phyloP scores from a whole-genome alignment of 768 basidiomycete species.

The Boletus eberwhitei region DNA sequence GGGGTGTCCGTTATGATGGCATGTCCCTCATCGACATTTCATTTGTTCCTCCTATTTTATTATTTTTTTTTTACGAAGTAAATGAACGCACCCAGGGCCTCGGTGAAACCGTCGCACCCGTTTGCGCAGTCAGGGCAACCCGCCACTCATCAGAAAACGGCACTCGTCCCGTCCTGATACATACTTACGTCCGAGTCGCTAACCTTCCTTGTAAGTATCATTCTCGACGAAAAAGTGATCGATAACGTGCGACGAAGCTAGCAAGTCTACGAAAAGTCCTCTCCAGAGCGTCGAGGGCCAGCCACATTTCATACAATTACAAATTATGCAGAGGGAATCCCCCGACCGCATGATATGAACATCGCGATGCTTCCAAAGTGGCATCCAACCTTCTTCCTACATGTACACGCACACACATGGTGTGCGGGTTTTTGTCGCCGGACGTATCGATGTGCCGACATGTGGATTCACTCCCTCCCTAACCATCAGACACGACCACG shows the following conservation, averaged over 20 bases:
- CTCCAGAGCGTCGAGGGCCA: neutral
- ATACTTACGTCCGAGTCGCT: too few relatives aligned
- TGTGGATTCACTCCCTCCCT: too few relatives aligned
- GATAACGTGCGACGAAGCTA: neutral
- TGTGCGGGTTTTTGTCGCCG: neutral
- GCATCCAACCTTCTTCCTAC: neutral
- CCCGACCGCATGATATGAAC: neutral
- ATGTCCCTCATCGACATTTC: too few relatives aligned
- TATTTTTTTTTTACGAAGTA: too few relatives aligned
- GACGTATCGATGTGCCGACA: neutral
- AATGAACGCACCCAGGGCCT: too few relatives aligned
- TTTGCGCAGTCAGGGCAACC: too few relatives aligned
- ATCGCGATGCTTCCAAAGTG: neutral
- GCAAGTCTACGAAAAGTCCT: neutral
- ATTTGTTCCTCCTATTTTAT: too few relatives aligned
- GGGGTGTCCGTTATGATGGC: too few relatives aligned
- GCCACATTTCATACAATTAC: neutral
- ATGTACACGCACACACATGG: neutral
- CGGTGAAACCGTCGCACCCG: too few relatives aligned
- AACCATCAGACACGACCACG: neutral
- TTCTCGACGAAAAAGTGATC: neutral
- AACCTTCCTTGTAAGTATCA: too few relatives aligned
- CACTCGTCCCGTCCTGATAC: too few relatives aligned
- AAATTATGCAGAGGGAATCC: neutral
- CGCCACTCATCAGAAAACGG: too few relatives aligned